Evolutionary conservation across 176 grass and related monocot genomes (phyloP).

Genomic region (Panicum miliaceum): DNA sequence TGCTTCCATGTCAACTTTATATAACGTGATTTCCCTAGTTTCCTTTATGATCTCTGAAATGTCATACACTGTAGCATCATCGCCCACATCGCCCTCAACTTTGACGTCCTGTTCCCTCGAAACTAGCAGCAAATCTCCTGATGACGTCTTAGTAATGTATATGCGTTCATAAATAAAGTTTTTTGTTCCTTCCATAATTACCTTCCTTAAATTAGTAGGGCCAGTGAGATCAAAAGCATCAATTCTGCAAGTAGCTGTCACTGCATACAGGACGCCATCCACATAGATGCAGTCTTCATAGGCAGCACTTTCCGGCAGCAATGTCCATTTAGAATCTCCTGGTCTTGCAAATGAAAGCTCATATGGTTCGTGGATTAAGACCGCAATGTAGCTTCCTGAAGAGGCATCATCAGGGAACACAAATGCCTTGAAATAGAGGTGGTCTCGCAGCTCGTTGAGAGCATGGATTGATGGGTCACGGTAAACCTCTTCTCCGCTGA

Average conservation of each 20-base stretch:
- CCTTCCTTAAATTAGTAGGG: neutral
- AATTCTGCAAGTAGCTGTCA: neutral
- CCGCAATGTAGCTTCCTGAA: neutral
- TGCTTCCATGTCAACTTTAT: neutral
- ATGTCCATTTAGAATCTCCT: neutral
- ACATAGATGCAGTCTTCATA: neutral
- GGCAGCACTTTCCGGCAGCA: fast-evolving
- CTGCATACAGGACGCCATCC: neutral
- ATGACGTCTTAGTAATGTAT: neutral
- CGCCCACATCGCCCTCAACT: neutral
- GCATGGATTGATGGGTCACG: neutral
- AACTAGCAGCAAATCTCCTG: neutral
- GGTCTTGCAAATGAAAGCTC: neutral
- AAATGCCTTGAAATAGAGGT: neutral
- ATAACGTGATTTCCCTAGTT: neutral
- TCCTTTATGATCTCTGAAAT: neutral
- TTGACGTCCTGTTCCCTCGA: neutral
- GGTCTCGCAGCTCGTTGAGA: neutral
- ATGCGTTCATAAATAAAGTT: neutral
- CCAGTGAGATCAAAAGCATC: neutral
- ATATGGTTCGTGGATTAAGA: neutral
- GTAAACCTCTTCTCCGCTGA: neutral
- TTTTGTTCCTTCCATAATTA: neutral
- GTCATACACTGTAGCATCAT: too few species aligned
- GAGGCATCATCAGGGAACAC: neutral